Percentiles rank a stretch among this genome's conserved stretches.
Evolutionary conservation across 768 basidiomycete genomes (phyloP).

Genomic region (Kwoniella shandongensis): DNA sequence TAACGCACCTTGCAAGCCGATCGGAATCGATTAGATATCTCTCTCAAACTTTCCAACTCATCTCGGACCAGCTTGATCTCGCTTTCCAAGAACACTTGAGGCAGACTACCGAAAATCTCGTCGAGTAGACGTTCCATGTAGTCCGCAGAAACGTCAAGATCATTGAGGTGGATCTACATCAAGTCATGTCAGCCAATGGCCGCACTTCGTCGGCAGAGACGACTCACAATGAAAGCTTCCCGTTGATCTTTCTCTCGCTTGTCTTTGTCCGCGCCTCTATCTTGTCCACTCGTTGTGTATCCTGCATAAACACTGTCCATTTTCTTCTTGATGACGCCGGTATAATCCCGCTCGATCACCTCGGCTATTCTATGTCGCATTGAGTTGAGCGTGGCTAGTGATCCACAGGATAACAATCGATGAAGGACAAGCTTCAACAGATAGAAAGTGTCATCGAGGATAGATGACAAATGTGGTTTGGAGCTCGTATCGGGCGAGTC

Average conservation of each 20-base stretch:
- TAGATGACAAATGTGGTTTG: conserved; percentile 57
- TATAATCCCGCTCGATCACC: conserved; percentile 78
- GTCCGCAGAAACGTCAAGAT: conserved; percentile 85
- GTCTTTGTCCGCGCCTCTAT: conserved; percentile 65
- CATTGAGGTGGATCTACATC: conserved; percentile 78
- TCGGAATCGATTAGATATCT: conserved; percentile 61
- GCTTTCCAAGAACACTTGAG: conserved; percentile 66
- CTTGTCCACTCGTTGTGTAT: conserved; percentile 56
- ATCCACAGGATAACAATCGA: conserved; percentile 76
- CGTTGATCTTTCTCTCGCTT: conserved; percentile 72
- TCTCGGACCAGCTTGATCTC: conserved; percentile 61
- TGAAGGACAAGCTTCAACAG: conserved; percentile 81
- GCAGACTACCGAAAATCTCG: conserved; percentile 60
- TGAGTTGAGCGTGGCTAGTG: conserved; percentile 61
- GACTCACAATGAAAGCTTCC: conserved; percentile 74
- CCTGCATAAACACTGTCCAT: conserved; percentile 77
- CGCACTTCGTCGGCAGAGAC: not conserved
- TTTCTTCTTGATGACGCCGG: conserved; percentile 74
- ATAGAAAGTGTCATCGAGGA: conserved; percentile 87
- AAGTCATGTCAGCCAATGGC: not conserved
- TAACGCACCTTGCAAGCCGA: conserved; percentile 69
- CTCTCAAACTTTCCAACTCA: conserved; percentile 41
- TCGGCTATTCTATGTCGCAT: conserved; percentile 67
- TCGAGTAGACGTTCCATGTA: conserved; percentile 78
- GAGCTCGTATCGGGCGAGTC: conserved; percentile 71